Base-by-base conservation (phyloP, 169 alveolate genomes). In the Amoebophrya sp. region DNA sequence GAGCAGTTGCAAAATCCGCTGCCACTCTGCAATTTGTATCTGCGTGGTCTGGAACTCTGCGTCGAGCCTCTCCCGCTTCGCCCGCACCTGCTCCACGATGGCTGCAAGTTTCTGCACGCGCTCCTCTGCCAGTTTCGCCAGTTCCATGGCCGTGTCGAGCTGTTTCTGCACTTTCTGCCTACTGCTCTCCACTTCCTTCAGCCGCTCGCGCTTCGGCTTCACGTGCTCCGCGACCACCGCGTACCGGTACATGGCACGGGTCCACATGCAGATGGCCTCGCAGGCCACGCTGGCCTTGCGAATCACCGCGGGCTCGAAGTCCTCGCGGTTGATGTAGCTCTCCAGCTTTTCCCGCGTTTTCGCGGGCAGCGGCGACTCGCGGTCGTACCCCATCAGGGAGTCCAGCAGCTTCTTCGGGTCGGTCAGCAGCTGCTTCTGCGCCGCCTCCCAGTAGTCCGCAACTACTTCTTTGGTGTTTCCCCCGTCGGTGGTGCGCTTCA, bases 221-320 rank as follows among this genome's bases (percentile, higher is more conserved):
- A 66, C 18, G 35, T 66, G 1, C 18, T 66, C 83, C 29, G 83
- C 29, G 35, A n/a, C 83, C 32, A 66, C 35, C 10, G 83, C 83
- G 35, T 66, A 66, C 83, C 83, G 94, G 94, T 94, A 94, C 98
- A 97, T 97, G 55, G 98, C 98, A 10, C 95, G 93, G 25, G 95
- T 95, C 97, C 97, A 97, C 92, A 94, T 95, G 89, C 93, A 96
- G 91, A 96, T 92, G 88, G 97, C 97, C 14, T 95, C 97, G 88
- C 95, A 94, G 40, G 98, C 98, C 89, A 93, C 92, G 32, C 97
- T 96, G 1, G 97, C 97, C 77, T 93, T 93, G 93, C 92, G 93
- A 92, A 95, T 95, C 92, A 93, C 95, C 88, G 95, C 97, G n/a
- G 96, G 95, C 33, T 94, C 94, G 89, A 95, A 95, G 77, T 95